Evolutionary conservation across 1,139 yeast genomes (phyloP), one percentile per base, ranked within the genome.

Genomic region (Debaryomyces subglobosus): DNA sequence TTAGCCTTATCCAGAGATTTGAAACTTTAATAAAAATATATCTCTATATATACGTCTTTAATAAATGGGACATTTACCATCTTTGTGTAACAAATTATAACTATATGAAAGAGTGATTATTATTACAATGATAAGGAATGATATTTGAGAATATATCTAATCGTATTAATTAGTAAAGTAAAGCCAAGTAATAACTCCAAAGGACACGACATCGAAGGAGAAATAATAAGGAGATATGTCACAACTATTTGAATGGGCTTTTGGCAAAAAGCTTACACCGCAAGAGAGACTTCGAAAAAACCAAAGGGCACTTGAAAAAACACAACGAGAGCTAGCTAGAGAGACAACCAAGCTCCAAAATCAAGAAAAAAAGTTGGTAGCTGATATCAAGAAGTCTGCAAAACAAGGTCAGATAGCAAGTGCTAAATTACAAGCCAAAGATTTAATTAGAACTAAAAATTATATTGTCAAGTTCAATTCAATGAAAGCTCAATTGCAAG

Each of bases 401-500:
- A 91, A 90, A 63, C 85, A 75, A 55, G 96, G 96, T 33, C 97
- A 92, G 68, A 80, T 89, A 54, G 82, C 87, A 42, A 90, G 96
- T 36, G 92, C 96, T 48, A 91, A 89, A 70, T 88, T 95, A 34
- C 97, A 94, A 74, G 98, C 98, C 25, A 89, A 90, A 66, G 99
- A 95, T 65, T 77, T 94, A 51, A 91, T 94, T 21, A 78, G 99
- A 51, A 94, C 99, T 1, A 80, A 92, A 60, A 81, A 78, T 50
- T 85, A 89, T 63, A 82, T 91, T 52, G 86, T 85, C 57, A 94
- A 94, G 71, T 95, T 94, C 70, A 89, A 89, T 63, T 85, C 86
- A 52, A 94, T 94, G 97, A 88, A 87, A 69, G 92, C 97, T 2
- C 98, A 92, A 68, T 71, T 94, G 49, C 99, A 95, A 69, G 97